Base-by-base conservation (phyloP, 192 early-diverging fungal genomes). In the Umbelopsis vinacea region DNA sequence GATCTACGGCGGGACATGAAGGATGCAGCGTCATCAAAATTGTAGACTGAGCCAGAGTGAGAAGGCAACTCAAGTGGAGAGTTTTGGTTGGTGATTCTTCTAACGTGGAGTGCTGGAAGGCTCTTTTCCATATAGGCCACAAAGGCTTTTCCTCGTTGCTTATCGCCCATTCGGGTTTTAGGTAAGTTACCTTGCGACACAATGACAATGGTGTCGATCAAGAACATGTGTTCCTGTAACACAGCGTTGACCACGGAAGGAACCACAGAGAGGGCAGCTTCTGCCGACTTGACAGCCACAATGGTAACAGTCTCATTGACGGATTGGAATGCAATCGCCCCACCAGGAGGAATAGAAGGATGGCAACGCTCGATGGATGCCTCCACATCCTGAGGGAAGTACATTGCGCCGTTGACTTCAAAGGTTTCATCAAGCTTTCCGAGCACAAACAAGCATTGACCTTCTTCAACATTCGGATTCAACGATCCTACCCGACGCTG, bases 301-400 rank as follows among this genome's bases (percentile, higher is more conserved):
- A 75, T 68, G 19, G 70, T 70, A 4, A 76, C 52, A 22, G 60
- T 66, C 12, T 75, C 78, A 14, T 68, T 67, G 4, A 46, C 52
- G 24, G 37, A 23, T 52, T 79, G 78, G 66, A 79, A 68, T 0
- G 71, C 55, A 46, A 79, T 63, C 12, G 57, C 57, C 82, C 85
- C 84, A 17, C 74, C 78, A 29, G 79, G 71, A 24, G 82, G 77
- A 45, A 90, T 75, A 23, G 83, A 74, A 29, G 83, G 81, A 74
- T 92, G 86, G 15, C 82, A 78, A n/a, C 84, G 80, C 71, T 93
- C 94, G 45, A 93, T 87, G 0, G 90, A 86, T 15, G 80, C 71
- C 79, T 96, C 94, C 48, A 94, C 81, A 68, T 95, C 93, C 38
- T 80, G 76, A 38, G 91, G 87, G 68, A 91, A 93, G 80, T 93